Evolutionary conservation across 768 basidiomycete species (phyloP), one percentile per base, ranked within the genome.

Genomic region (Mycena galericulata): DNA sequence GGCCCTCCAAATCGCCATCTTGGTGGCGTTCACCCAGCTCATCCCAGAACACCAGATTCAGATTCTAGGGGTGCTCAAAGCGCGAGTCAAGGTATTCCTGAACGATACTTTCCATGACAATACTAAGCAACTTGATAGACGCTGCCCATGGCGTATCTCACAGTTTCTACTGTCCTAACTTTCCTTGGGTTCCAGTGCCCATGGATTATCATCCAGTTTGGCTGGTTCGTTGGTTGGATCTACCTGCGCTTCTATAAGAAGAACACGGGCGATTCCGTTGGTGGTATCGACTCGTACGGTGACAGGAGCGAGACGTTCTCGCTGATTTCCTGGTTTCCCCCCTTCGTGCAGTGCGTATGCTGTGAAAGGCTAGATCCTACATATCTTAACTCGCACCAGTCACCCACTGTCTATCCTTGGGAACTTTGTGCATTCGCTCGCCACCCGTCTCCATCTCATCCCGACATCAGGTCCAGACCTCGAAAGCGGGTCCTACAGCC

Each of bases 11-110:
- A 91, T 91, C 56, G 92, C 91, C 3, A 84, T 97, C 68, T 84
- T 99, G 38, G 98, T 99, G 61, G 97, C 97, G 8, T 98, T 98
- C 81, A 99, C 97, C 4, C 98, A 99, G 79, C 80, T 98, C 61
- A 99, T 99, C 72, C 97, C 97, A 34, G 98, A 99, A 79, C 97
- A 99, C 75, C 97, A 99, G 80, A 91, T 99, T 17, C 98, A 99
- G 78, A 75, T 99, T 20, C 84, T 99, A 66, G 96, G 96, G 36
- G 80, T 95, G 50, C 75, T 95, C 70, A 94, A 90, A 79, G 86
- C 92, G 51, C 89, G 95, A 63, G 97, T 99, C 73, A 99, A 99
- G 89, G 97, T 94, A 45, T 36, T 81, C 27, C 54, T 9, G 8
- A 32, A 10, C 15, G 30, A 1, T 54, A 47, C 54, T n/a, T 58